Evolutionary conservation across 805 yeast species (phyloP).

Genomic region (Scheffersomyces stipitis): DNA sequence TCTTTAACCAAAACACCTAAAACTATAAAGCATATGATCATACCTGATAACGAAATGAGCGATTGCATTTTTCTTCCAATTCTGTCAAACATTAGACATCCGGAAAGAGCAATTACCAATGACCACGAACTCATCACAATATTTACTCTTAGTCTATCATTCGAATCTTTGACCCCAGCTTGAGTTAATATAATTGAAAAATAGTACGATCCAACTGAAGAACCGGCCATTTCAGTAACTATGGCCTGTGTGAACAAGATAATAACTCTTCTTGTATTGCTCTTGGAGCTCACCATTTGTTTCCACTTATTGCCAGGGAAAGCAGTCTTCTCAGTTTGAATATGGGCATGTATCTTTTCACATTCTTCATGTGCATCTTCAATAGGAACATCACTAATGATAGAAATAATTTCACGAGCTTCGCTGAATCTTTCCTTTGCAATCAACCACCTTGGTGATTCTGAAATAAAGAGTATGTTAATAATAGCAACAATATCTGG

Average conservation of each 20-base stretch:
- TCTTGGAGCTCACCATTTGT: constrained; percentile 5
- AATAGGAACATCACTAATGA: background rate
- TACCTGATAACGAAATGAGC: constrained; percentile 7
- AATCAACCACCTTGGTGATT: constrained; percentile 18
- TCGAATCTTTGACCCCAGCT: background rate
- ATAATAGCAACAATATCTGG: constrained; percentile 9
- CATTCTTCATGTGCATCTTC: background rate
- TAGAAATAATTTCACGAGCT: constrained; percentile 12
- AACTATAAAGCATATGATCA: constrained; percentile 1
- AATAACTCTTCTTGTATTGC: constrained; percentile 6
- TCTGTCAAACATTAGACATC: constrained; percentile 9
- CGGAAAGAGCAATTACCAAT: constrained; percentile 1
- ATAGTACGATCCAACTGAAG: constrained; percentile 10
- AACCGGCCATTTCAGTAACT: constrained; percentile 14
- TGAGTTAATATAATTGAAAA: background rate
- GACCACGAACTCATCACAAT: background rate
- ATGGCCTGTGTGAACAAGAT: constrained; percentile 11
- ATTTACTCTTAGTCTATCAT: background rate
- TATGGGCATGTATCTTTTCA: background rate
- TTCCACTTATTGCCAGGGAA: constrained; percentile 6
- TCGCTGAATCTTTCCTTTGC: constrained; percentile 12
- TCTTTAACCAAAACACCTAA: constrained; percentile 25
- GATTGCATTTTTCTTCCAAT: constrained; percentile 11
- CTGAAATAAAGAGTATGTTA: constrained; percentile 17
- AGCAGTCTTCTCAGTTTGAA: background rate